Evolutionary conservation across 192 early-diverging fungal genomes (phyloP), one percentile per base, ranked within the genome.

Genomic region (Backusella australiensis): DNA sequence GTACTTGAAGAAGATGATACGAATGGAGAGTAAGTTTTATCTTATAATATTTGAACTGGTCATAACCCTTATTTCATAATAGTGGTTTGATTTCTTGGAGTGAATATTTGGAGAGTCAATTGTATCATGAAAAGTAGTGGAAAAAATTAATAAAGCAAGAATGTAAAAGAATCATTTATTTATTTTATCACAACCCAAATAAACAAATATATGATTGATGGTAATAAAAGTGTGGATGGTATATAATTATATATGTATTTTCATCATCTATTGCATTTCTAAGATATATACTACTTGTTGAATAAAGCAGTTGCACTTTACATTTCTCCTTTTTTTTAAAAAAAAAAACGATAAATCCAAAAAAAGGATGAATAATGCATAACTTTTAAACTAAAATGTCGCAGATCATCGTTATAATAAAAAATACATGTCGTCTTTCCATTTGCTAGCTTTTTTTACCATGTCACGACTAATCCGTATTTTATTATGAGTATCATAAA

Each of bases 1-100:
- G 90, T 91, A 42, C 82, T 96, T 68, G 80, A 74, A 29, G 91
- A 94, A 72, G 93, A 94, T 74, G 94, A 96, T 85, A 84, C 79
- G 21, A 84, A 96, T 76, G 88, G 87, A 73, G 92, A 96, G 88
- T 89, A 85, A 75, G 88, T 81, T 14, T 4, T 8, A 68, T 11
- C 32, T 11, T 6, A 68, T 14, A 19, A 32, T 32, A 32, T 32
- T 32, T 68, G 6, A 39, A 39, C 9, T 39, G 38, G 38, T 39
- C 38, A 9, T 39, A 39, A 34, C 6, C 1, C 32, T 32, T 1
- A 32, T 32, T 34, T 21, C 38, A 29, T 34, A 36, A 72, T 70
- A 87, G 86, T 81, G 88, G 88, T 32, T 79, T 80, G 79, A 86
- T 89, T 72, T 86, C 85, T 15, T 86, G 81, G 82, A 86, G 86